Evolutionary conservation across 257 asterid genomes (phyloP).

Genomic region (Solanum boliviense): DNA sequence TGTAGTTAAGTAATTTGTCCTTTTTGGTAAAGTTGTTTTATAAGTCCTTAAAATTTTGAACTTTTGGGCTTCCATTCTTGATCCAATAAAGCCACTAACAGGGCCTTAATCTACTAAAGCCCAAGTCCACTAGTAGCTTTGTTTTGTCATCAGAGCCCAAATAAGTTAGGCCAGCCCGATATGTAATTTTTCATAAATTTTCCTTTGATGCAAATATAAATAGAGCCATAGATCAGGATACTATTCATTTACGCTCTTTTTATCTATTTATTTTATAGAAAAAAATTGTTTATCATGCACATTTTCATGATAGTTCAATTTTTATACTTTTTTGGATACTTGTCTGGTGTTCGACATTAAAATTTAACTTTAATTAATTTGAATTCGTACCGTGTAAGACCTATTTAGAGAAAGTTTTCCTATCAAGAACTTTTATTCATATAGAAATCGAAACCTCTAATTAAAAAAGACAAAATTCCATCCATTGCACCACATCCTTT

Average conservation of each 20-base stretch:
- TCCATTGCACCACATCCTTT: accelerated
- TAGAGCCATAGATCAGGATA: not conserved
- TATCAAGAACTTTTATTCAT: not conserved
- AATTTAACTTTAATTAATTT: not conserved
- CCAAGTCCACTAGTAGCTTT: not conserved
- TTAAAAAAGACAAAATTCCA: not conserved
- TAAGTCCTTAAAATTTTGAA: no score
- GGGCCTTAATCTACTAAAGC: not conserved
- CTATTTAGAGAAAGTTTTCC: not conserved
- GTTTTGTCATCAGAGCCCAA: not conserved
- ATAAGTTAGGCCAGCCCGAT: not conserved
- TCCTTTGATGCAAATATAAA: not conserved
- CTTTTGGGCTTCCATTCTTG: not conserved
- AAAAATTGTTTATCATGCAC: not conserved
- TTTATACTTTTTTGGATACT: not conserved
- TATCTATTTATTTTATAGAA: not conserved
- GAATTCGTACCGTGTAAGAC: accelerated
- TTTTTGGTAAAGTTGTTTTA: no score
- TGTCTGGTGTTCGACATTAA: not conserved
- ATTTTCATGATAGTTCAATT: not conserved
- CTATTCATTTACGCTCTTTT: not conserved
- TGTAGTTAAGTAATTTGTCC: no score
- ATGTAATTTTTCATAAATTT: not conserved
- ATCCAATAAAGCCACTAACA: not conserved
- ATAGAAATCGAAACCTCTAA: accelerated